Conservation (phyloP, 345 rosid genomes). For the Populus euphratica region DNA sequence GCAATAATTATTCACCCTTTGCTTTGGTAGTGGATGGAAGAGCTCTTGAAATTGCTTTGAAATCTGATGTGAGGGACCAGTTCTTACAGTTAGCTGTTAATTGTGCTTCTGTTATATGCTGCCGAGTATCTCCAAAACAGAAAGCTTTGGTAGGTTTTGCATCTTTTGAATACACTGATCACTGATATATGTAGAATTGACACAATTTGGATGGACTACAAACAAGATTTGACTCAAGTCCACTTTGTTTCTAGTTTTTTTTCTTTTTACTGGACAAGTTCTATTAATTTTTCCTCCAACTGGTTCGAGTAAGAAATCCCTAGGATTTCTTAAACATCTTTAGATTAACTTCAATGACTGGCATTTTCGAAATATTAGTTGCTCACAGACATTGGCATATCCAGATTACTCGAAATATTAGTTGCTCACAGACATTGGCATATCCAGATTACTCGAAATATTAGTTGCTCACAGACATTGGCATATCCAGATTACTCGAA, state of each 20-base stretch:
- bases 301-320: not conserved
- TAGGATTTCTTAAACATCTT: not conserved
- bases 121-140: slow-evolving; percentile 84
- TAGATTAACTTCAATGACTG: not conserved
- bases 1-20: slow-evolving; percentile 47
- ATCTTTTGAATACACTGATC: not conserved
- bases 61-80: slow-evolving; percentile 51
- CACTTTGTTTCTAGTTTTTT: too few relatives aligned
- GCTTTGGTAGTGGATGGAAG: slow-evolving; percentile 75
- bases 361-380: not conserved
- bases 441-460: slow-evolving; percentile 50
- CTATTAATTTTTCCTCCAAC: not conserved
- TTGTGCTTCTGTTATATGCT: slow-evolving; percentile 84
- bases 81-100: slow-evolving; percentile 67
- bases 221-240: too few relatives aligned
- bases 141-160: slow-evolving; percentile 55
- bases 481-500: not conserved
- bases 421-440: not conserved
- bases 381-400: too few relatives aligned
- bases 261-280: too few relatives aligned
- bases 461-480: too few relatives aligned
- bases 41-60: slow-evolving; percentile 55
- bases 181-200: too few relatives aligned
- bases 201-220: too few relatives aligned
- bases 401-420: not conserved